These are phyloP conservation scores for Pecoramyces ruminantium DNA, from an alignment of 192 early-diverging fungal genomes.

Conservation along the genomic window DNA sequence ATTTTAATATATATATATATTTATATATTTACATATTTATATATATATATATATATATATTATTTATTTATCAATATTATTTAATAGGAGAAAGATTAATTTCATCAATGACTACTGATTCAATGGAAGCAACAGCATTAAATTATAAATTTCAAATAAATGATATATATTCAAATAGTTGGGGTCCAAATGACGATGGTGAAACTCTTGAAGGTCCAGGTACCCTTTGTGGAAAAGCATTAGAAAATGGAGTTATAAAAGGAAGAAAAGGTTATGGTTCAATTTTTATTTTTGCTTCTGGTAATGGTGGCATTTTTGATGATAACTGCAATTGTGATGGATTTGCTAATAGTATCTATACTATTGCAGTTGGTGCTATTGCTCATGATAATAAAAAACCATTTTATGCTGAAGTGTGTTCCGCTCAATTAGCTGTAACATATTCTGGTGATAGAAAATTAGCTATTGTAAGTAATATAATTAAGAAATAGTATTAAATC, in stretches of 20 bases:
- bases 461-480: neutral
- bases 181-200: conserved; percentile 89
- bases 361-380: conserved; percentile 80
- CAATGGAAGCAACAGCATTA: conserved; percentile 76
- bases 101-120: conserved; percentile 71
- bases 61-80: too few relatives aligned
- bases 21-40: too few relatives aligned
- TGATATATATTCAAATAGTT: conserved; percentile 90
- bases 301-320: conserved; percentile 60
- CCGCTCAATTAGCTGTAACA: conserved; percentile 72
- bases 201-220: conserved; percentile 67
- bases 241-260: conserved; percentile 70
- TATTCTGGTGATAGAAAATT: conserved; percentile 58
- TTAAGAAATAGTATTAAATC: too few relatives aligned
- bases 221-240: conserved; percentile 60
- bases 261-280: conserved; percentile 72
- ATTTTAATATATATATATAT: too few relatives aligned
- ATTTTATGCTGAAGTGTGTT: conserved; percentile 69
- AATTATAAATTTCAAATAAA: conserved; percentile 77
- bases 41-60: too few relatives aligned
- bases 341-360: conserved; percentile 96
- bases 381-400: conserved; percentile 61
- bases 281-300: conserved; percentile 85
- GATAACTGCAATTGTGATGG: conserved; percentile 96
- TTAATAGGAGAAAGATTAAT: conserved; percentile 68